Evolutionary conservation across 352 stramenopile species (phyloP), one percentile per base, ranked within the genome.

Genomic region (Phytophthora litchii): DNA sequence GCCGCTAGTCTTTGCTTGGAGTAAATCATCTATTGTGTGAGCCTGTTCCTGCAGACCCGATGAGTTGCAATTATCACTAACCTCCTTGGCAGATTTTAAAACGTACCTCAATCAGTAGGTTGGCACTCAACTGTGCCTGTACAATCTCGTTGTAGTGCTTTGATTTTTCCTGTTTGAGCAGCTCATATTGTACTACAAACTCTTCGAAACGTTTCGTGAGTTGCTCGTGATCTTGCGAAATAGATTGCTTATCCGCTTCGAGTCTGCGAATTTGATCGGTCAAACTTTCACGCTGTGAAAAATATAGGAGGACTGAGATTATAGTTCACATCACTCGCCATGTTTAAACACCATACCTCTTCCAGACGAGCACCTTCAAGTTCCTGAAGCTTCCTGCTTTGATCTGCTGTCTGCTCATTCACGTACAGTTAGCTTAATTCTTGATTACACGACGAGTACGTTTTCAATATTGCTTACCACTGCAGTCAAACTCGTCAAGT

Each of bases 61-160:
- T 34, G 29, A 34, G 29, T 34, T 34, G 29, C 29, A 12, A 7
- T 34, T 34, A 13, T 34, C 7, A 13, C 10, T 34, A 11, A 12
- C 7, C 10, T 11, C 29, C 7, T 12, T 11, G 10, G 29, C 10
- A 34, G 29, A 34, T 11, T 17, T 45, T 12, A 34, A 35, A 17
- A 12, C 50, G 27, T 70, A 89, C 80, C 71, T 92, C 83, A 37
- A 92, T 91, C 16, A 89, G 64, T 34, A 89, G 44, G 41, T 91
- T 91, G 17, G 83, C 79, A 51, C 81, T 91, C 13, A 90, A 56
- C 67, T 93, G 81, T 9, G 75, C 80, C 16, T 75, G 50, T 20
- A 89, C 76, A 58, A 90, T 88, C 29, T 91, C 81, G 41, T 86
- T 91, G 76, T 72, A 87, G 36, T 87, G 77, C 36, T 80, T 79